These are phyloP conservation scores for Marsdenia floribunda DNA, from an alignment of 257 asterid genomes.

Conservation along the genomic window DNA sequence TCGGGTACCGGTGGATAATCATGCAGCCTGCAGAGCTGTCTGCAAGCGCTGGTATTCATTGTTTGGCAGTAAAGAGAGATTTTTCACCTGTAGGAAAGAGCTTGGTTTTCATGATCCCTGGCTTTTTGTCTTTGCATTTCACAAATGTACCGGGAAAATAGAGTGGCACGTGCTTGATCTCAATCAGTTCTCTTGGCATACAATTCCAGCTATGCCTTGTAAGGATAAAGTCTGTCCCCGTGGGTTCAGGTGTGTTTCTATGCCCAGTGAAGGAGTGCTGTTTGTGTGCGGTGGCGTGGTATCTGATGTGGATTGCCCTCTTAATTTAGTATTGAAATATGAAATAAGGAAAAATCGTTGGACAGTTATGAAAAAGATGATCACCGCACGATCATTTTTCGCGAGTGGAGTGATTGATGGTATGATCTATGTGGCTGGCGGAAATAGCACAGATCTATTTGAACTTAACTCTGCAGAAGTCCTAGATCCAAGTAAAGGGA, in stretches of 20 bases:
- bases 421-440: constrained; percentile 87
- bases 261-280: constrained; percentile 67
- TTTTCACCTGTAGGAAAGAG: constrained; percentile 65
- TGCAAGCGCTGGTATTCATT: constrained; percentile 76
- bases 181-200: constrained; percentile 64
- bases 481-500: constrained; percentile 59
- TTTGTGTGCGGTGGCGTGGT: constrained; percentile 79
- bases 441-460: constrained; percentile 65
- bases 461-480: constrained; percentile 84
- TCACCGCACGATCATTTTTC: constrained; percentile 75
- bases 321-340: constrained; percentile 73
- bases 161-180: constrained; percentile 88
- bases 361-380: constrained; percentile 86
- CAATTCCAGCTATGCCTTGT: constrained; percentile 92
- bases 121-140: constrained; percentile 78
- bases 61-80: constrained; percentile 69
- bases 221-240: constrained; percentile 83
- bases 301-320: constrained; percentile 80
- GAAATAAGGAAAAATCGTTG: constrained; percentile 75
- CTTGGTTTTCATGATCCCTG: constrained; percentile 83
- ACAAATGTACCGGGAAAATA: constrained; percentile 75
- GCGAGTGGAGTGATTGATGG: constrained; percentile 86
- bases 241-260: constrained; percentile 77
- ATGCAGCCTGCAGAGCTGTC: constrained; percentile 45
- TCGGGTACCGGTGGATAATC: constrained; percentile 64